phyloP scores from a whole-genome alignment of 805 yeast genomes.

The Saccharomycopsis sp. region DNA sequence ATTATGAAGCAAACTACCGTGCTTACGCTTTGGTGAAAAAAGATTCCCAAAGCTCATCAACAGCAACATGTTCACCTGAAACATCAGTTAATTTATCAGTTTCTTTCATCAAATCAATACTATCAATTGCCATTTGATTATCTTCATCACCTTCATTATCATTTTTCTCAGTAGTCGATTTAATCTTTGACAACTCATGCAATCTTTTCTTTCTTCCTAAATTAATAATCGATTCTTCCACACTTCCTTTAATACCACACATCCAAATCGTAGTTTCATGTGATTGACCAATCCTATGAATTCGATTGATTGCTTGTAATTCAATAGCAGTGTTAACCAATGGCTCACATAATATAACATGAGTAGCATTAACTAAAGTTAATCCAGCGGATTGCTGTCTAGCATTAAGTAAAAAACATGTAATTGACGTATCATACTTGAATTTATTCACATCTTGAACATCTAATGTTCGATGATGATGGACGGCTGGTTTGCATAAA shows the following conservation, averaged over 20 bases:
- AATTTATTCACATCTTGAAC: conserved; percentile 47
- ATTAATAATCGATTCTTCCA: conserved; percentile 81
- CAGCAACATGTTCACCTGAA: conserved; percentile 52
- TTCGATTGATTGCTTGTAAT: conserved; percentile 84
- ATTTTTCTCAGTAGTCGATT: conserved; percentile 22
- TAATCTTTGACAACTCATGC: conserved; percentile 31
- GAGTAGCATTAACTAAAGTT: conserved; percentile 86
- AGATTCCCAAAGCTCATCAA: conserved; percentile 56
- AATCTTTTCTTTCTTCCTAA: conserved; percentile 57
- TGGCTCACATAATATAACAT: conserved; percentile 90
- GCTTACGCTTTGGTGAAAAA: conserved; percentile 36
- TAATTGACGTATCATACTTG: conserved; percentile 51
- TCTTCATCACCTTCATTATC: conserved; percentile 24
- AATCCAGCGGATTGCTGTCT: conserved; percentile 86
- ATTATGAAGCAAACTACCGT: too few relatives aligned
- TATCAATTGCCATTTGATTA: conserved; percentile 38
- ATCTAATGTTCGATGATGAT: conserved; percentile 18
- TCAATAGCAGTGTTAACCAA: conserved; percentile 82
- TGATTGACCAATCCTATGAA: conserved; percentile 88
- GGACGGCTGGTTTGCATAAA: conserved; percentile 22
- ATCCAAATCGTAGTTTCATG: conserved; percentile 84
- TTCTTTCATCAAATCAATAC: conserved; percentile 47
- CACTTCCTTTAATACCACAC: conserved; percentile 75
- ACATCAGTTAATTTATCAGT: conserved; percentile 43
- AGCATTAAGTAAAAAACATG: conserved; percentile 82